These are phyloP conservation scores for Thelonectria blattea DNA, from an alignment of 2,329 filamentous ascomycete genomes.

Conservation along the genomic window DNA sequence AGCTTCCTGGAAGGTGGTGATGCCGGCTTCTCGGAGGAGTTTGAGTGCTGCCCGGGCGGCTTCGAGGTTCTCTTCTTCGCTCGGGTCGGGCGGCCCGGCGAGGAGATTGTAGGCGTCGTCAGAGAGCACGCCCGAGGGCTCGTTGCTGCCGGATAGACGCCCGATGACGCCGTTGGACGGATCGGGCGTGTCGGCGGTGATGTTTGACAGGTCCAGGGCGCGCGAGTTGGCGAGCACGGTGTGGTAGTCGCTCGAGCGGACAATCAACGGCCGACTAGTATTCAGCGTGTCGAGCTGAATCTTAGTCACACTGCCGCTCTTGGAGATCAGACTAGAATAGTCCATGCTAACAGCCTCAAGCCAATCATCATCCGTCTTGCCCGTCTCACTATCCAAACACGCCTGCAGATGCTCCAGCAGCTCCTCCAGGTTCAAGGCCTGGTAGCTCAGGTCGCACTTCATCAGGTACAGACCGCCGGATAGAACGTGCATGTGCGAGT, in stretches of 20 bases:
- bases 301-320: constrained; percentile 31
- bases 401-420: constrained; percentile 32
- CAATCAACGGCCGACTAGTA: constrained; percentile 32
- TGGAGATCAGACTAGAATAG: constrained; percentile 30
- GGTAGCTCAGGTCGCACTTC: constrained; percentile 39
- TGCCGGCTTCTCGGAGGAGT: constrained; percentile 35
- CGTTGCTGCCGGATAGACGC: constrained; percentile 34
- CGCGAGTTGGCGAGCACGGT: constrained; percentile 34
- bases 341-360: constrained; percentile 38
- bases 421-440: constrained; percentile 28
- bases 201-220: constrained; percentile 32
- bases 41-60: constrained; percentile 35
- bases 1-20: constrained; percentile 39
- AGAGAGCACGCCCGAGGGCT: constrained; percentile 35
- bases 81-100: constrained; percentile 27
- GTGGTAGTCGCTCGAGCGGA: constrained; percentile 36
- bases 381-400: constrained; percentile 32
- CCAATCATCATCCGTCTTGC: constrained; percentile 34
- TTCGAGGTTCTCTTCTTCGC: constrained; percentile 28
- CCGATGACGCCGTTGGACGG: constrained; percentile 33
- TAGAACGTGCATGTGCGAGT: constrained; percentile 38
- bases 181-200: constrained; percentile 29
- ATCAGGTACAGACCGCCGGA: constrained; percentile 34
- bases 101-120: constrained; percentile 32
- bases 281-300: constrained; percentile 28